Percentiles rank a stretch among this genome's conserved stretches.
These are phyloP conservation scores for Annulohypoxylon nitens DNA, from an alignment of 495 filamentous ascomycete genomes.

Conservation along the genomic window DNA sequence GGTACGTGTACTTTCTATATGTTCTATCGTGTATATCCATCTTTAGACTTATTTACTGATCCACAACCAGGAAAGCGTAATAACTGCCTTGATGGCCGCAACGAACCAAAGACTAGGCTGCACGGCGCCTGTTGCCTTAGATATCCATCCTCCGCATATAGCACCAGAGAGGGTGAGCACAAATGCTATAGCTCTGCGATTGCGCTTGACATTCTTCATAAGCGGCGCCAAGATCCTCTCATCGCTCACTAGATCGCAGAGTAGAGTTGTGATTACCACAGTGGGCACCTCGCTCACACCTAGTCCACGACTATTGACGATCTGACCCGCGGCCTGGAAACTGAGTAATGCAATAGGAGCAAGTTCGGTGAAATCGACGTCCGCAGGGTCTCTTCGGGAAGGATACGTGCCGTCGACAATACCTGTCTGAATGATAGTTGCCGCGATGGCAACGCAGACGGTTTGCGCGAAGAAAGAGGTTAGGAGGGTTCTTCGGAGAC, in stretches of 20 bases:
- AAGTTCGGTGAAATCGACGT: constrained; percentile 57
- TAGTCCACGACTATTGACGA: constrained; percentile 72
- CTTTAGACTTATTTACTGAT: background rate
- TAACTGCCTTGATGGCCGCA: constrained; percentile 39
- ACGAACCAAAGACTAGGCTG: constrained; percentile 51
- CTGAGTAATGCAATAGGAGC: constrained; percentile 74
- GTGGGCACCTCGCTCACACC: constrained; percentile 78
- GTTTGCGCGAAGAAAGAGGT: constrained; percentile 71
- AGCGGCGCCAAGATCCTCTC: constrained; percentile 63
- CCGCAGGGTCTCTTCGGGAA: constrained; percentile 40
- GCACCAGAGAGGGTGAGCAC: constrained; percentile 70
- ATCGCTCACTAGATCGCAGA: constrained; percentile 75
- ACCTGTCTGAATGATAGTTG: constrained; percentile 65
- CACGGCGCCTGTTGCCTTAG: constrained; percentile 44
- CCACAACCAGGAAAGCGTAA: constrained; percentile 43
- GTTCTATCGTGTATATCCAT: background rate
- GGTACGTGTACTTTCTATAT: background rate
- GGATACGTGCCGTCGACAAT: constrained; percentile 47
- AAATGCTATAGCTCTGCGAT: constrained; percentile 71
- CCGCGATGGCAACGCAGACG: constrained; percentile 67
- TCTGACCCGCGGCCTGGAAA: constrained; percentile 79
- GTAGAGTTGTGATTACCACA: constrained; percentile 78
- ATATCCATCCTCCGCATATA: constrained; percentile 73
- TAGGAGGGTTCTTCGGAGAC: constrained; percentile 66
- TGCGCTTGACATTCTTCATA: constrained; percentile 71